phyloP scores from a whole-genome alignment of 1,139 yeast species.

The Lodderomyces theae region DNA sequence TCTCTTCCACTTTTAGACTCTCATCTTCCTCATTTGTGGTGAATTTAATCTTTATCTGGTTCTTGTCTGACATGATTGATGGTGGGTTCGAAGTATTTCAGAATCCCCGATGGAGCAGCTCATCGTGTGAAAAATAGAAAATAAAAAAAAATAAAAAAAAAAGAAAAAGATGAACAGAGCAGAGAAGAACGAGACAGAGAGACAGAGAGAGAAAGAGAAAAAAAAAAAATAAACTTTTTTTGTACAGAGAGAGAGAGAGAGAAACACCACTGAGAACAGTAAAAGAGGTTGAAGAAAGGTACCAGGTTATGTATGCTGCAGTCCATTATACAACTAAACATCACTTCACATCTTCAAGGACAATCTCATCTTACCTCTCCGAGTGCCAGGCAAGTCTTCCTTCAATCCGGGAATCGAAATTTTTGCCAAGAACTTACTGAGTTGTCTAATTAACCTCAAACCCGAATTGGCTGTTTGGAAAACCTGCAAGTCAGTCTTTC shows the following conservation, averaged over 20 bases:
- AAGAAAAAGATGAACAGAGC: background rate
- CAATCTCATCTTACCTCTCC: slow-evolving; percentile 2
- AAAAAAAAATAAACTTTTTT: background rate
- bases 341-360: slow-evolving; percentile 1
- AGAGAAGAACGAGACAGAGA: background rate
- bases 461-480: slow-evolving; percentile 24
- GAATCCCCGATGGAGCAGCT: background rate
- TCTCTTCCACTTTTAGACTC: slow-evolving; percentile 67
- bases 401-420: slow-evolving; percentile 23
- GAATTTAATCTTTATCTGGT: slow-evolving; percentile 70
- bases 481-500: slow-evolving; percentile 10
- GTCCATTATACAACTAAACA: background rate
- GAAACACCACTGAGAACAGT: no score
- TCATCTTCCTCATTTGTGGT: slow-evolving; percentile 85
- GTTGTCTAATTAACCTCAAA: slow-evolving; percentile 21
- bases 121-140: background rate
- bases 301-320: no score
- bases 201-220: background rate
- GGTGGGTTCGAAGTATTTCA: background rate
- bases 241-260: background rate
- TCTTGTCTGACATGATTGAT: slow-evolving; percentile 23
- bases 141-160: background rate
- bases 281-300: no score
- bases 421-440: slow-evolving; percentile 25
- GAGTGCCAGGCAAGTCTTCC: slow-evolving; percentile 1